Evolutionary conservation across 768 basidiomycete genomes (phyloP).

Genomic region (Royoungia palumana): DNA sequence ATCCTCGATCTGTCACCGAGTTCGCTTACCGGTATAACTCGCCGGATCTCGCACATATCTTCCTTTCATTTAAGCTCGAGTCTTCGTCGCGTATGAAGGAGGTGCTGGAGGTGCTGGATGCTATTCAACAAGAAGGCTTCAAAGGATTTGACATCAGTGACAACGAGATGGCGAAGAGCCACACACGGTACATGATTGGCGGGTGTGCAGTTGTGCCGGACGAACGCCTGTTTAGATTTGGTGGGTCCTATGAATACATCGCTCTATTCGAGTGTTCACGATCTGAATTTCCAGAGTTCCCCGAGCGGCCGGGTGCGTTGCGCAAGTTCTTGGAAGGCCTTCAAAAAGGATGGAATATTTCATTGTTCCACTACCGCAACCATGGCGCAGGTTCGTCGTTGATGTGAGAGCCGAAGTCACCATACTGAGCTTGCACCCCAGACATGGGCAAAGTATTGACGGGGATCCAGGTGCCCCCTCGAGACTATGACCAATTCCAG

Average conservation of each 20-base stretch:
- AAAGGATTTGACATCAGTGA: constrained; percentile 87
- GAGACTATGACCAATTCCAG: constrained; percentile 64
- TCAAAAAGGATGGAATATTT: constrained; percentile 88
- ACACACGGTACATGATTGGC: constrained; percentile 92
- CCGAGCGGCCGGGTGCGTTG: constrained; percentile 89
- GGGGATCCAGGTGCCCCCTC: constrained; percentile 84
- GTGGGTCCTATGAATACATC: constrained; percentile 43
- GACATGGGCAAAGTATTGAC: constrained; percentile 92
- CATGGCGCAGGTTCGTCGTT: constrained; percentile 82
- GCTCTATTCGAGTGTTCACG: neutral
- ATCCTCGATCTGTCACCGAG: constrained; percentile 91
- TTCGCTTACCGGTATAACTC: constrained; percentile 90
- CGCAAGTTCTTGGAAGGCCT: constrained; percentile 85
- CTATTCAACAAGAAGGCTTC: constrained; percentile 70
- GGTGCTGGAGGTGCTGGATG: constrained; percentile 58
- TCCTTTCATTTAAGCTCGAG: constrained; percentile 86
- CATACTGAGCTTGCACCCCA: constrained; percentile 29
- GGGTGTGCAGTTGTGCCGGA: constrained; percentile 73
- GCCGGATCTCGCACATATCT: constrained; percentile 72
- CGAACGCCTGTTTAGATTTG: constrained; percentile 91
- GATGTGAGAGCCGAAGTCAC: neutral
- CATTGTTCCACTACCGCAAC: constrained; percentile 96
- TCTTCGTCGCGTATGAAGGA: constrained; percentile 51
- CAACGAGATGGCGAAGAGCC: constrained; percentile 93
- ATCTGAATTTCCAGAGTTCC: constrained; percentile 66